Percentiles rank a stretch among this genome's conserved stretches.
Conservation (phyloP, 495 filamentous ascomycete species). For the Pyronema domesticum region DNA sequence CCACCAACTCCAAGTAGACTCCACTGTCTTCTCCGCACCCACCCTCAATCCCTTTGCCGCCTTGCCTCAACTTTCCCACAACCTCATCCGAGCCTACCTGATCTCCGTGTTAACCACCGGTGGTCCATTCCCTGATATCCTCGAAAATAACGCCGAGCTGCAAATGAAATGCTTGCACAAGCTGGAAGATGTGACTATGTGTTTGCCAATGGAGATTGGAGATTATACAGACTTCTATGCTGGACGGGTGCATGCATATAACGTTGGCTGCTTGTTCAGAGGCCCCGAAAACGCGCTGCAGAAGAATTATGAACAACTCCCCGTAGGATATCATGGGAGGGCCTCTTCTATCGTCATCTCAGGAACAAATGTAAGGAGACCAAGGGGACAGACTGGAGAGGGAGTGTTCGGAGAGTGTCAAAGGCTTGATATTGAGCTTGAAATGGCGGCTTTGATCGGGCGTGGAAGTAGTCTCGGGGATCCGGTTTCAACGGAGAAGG, state of each 20-base stretch:
- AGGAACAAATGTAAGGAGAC: constrained; percentile 56
- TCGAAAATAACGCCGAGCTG: constrained; percentile 39
- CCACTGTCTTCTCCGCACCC: constrained; percentile 22
- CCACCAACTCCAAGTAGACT: constrained; percentile 23
- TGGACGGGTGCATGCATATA: constrained; percentile 75
- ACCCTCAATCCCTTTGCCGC: constrained; percentile 72
- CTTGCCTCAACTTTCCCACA: constrained; percentile 53
- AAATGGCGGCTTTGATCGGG: constrained; percentile 68
- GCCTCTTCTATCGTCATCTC: constrained; percentile 63
- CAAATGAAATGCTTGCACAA: constrained; percentile 37
- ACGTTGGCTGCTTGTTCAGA: constrained; percentile 67
- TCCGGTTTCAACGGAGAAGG: constrained; percentile 42
- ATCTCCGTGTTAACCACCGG: constrained; percentile 49
- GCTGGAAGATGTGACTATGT: constrained; percentile 33
- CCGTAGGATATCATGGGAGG: constrained; percentile 75
- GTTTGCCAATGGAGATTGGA: constrained; percentile 66
- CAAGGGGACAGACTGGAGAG: constrained; percentile 59
- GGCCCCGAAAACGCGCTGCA: constrained; percentile 64
- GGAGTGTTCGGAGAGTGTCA: constrained; percentile 40
- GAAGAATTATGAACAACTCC: constrained; percentile 78
- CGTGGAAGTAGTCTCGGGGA: constrained; percentile 46
- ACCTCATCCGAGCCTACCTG: constrained; percentile 52
- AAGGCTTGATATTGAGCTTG: constrained; percentile 71
- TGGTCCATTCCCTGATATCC: constrained; percentile 37
- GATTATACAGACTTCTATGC: constrained; percentile 97